Evolutionary conservation across 305 asterid genomes (phyloP).

Genomic region (Solanum hybrid): DNA sequence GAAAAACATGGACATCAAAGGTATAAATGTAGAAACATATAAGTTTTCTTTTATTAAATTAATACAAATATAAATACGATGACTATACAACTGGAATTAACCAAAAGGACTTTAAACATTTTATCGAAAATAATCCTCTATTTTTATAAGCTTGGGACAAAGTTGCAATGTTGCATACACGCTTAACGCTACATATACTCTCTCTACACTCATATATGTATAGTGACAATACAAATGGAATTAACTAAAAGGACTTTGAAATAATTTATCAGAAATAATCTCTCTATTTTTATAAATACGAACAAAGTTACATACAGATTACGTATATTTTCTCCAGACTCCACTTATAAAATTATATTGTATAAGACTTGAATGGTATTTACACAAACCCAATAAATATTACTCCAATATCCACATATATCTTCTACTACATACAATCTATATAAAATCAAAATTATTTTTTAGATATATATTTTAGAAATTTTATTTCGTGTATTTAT

Average conservation of each 20-base stretch:
- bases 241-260: not conserved
- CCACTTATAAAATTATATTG: too few relatives aligned
- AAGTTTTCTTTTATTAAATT: not conserved
- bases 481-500: not conserved
- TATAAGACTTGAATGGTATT: not conserved
- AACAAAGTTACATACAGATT: not conserved
- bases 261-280: too few relatives aligned
- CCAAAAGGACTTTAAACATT: not conserved
- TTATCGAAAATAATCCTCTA: not conserved
- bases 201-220: not conserved
- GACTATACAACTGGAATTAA: not conserved
- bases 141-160: not conserved
- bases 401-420: not conserved
- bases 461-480: not conserved
- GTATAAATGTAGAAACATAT: not conserved
- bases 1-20: not conserved
- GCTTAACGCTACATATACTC: not conserved
- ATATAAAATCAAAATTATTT: not conserved
- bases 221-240: not conserved
- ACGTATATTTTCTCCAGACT: not conserved
- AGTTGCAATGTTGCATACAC: not conserved
- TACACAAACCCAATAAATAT: not conserved
- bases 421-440: not conserved
- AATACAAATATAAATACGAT: not conserved
- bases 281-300: too few relatives aligned